These are phyloP conservation scores for Leishmania aethiopica DNA, from an alignment of 208 protist species.

Conservation along the genomic window DNA sequence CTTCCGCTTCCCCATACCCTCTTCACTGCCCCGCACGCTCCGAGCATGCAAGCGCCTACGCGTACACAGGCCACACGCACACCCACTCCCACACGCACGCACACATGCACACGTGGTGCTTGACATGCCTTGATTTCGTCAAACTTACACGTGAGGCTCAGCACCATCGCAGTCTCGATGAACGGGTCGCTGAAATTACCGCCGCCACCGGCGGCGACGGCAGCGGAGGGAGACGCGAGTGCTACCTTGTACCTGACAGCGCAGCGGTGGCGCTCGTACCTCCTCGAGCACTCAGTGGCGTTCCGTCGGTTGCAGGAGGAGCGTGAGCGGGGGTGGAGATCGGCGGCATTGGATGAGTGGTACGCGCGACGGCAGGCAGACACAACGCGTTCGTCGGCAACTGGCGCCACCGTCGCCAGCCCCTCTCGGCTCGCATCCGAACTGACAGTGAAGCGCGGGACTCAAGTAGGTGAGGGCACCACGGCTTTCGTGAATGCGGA, in stretches of 20 bases:
- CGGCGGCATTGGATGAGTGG: constrained; percentile 64
- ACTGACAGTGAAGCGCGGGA: background rate
- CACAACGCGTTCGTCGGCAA: background rate
- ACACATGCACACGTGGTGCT: background rate
- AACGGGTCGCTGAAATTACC: background rate
- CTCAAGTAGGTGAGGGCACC: background rate
- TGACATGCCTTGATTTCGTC: background rate
- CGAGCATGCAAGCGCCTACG: background rate
- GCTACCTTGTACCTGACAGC: constrained; percentile 8
- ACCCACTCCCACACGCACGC: too few relatives aligned
- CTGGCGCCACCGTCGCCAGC: background rate
- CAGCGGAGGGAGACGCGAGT: background rate
- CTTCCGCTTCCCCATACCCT: background rate
- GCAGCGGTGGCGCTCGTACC: constrained; percentile 46
- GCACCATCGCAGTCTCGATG: background rate
- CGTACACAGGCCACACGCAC: background rate
- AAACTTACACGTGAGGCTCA: background rate
- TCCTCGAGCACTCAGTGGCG: constrained; percentile 30
- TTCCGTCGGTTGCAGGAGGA: constrained; percentile 58
- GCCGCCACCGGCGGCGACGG: background rate
- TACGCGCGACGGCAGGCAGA: constrained; percentile 37
- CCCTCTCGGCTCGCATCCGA: background rate
- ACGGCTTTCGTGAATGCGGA: constrained; percentile 56
- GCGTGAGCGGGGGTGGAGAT: constrained; percentile 60
- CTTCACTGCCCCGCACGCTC: background rate